These are phyloP conservation scores for Vickermania ingenoplastis DNA, from an alignment of 208 protist genomes.

Conservation along the genomic window DNA sequence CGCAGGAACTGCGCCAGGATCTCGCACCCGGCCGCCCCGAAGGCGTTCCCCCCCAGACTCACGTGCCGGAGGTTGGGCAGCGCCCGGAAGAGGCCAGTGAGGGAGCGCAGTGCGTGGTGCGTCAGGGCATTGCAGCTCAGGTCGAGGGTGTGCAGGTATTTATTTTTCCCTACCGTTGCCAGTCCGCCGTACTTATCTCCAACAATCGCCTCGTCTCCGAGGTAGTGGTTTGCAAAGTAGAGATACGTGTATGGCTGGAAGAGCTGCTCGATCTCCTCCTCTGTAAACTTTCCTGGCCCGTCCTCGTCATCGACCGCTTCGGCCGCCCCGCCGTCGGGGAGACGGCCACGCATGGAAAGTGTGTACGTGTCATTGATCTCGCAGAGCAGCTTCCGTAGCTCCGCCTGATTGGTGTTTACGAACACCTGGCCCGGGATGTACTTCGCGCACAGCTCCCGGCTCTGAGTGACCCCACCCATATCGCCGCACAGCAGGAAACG, in stretches of 20 bases:
- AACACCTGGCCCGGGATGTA: background rate
- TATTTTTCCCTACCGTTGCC: conserved; percentile 18
- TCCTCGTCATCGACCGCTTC: conserved; percentile 8
- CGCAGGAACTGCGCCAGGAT: conserved; percentile 21
- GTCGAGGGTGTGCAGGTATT: conserved; percentile 25
- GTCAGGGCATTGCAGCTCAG: conserved; percentile 54
- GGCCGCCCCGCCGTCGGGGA: background rate
- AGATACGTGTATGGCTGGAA: conserved; percentile 15
- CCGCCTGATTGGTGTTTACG: background rate
- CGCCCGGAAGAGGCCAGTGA: conserved; percentile 8
- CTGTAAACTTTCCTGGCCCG: conserved; percentile 4
- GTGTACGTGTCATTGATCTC: conserved; percentile 2
- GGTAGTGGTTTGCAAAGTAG: conserved; percentile 30
- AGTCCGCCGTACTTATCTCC: conserved; percentile 13
- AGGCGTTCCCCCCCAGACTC: conserved; percentile 44
- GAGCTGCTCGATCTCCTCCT: conserved; percentile 8
- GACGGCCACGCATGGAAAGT: background rate
- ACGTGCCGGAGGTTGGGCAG: conserved; percentile 25
- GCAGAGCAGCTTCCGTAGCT: background rate
- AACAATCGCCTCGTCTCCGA: conserved; percentile 22
- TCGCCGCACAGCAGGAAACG: too few species aligned
- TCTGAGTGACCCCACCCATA: background rate
- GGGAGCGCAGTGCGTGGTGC: conserved; percentile 11
- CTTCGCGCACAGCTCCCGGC: background rate
- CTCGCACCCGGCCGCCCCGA: conserved; percentile 18